Base-by-base conservation (phyloP, 1,139 yeast genomes). In the Debaryomyces nepalensis region DNA sequence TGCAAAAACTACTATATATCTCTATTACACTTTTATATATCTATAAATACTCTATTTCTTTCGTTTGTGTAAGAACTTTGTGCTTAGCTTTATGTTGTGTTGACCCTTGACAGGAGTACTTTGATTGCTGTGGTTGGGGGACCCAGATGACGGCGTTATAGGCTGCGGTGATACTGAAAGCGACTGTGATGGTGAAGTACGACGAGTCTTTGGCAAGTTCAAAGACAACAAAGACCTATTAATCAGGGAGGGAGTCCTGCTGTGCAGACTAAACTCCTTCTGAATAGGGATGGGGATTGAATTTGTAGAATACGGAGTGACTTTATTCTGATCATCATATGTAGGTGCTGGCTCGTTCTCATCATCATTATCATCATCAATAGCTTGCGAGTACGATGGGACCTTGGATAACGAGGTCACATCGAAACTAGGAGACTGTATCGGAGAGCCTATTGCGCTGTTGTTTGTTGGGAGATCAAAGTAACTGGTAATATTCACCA, bases 361-460 rank as follows among this genome's bases (percentile, higher is more conserved):
- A 19, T 59, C 64, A 9, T 59, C 64, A 9, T 58, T 63, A 27
- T 61, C 65, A 26, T 58, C 66, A 20, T 65, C 69, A 15, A 68
- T 46, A 0, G 75, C 75, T 39, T 65, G 66, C 11, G 56, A 60
- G 44, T 70, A 70, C 2, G 73, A 56, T 0, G 76, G 76, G 4
- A 67, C 66, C 30, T 59, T 54, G 39, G 63, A 60, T 15, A 67
- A 54, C 8, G 53, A 43, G 5, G 50, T 47, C 14, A 60, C 53
- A 33, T 63, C 66, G 33, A 66, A 42, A 11, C 42, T 44, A 2
- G 58, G 49, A 12, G 52, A 43, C 20, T 35, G 40, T 4, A 22
- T 6, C 12, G 42, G 37, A 6, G 27, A 18, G 10, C 18, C 15
- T 7, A 15, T 15, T 3, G 21, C 27, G 8, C 40, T 21, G n/a